Evolutionary conservation across 495 filamentous ascomycete genomes (phyloP), one percentile per base, ranked within the genome.

Genomic region (Penicillium flavigenum): DNA sequence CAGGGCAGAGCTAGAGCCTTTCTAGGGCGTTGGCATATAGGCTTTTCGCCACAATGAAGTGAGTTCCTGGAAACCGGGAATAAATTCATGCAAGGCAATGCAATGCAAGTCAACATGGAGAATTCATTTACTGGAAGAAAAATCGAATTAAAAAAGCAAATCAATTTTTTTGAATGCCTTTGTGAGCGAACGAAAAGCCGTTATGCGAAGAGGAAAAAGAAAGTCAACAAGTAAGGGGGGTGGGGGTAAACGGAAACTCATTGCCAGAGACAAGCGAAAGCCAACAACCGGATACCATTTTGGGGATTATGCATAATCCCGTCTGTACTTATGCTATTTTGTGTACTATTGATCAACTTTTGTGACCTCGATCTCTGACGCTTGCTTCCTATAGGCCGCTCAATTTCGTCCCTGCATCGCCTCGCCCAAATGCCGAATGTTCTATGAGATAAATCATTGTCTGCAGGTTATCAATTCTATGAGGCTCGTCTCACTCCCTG

Each of bases 31-130:
- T 54, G 16, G n/a, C 50, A 57, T 49, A 60, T 59, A 56, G 55
- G 45, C 59, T 55, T 58, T 58, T 58, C 54, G 57, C 56, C 49
- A 60, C 54, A 17, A 39, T 19, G 20, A 43, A 47, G 22, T 51
- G 16, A 51, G 60, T 65, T 59, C 57, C 60, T 51, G 65, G 51
- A 43, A 63, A 39, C 51, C 60, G 65, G 59, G 55, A 63, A 42
- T 9, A 46, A 46, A 47, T 31, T 27, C 19, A 68, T 58, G 65
- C 60, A 68, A 68, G 65, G 65, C 26, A 52, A 65, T 61, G 63
- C 63, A 58, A 63, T 65, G 65, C 65, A 34, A 65, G 60, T 61
- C 65, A 65, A 48, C 42, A 38, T 47, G 45, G 62, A 52, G 31
- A 52, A 49, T 38, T 39, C 41, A 54, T n/a, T n/a, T 4, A 31